These are phyloP conservation scores for Xerocomellus amylosporus DNA, from an alignment of 768 basidiomycete species.

Conservation along the genomic window DNA sequence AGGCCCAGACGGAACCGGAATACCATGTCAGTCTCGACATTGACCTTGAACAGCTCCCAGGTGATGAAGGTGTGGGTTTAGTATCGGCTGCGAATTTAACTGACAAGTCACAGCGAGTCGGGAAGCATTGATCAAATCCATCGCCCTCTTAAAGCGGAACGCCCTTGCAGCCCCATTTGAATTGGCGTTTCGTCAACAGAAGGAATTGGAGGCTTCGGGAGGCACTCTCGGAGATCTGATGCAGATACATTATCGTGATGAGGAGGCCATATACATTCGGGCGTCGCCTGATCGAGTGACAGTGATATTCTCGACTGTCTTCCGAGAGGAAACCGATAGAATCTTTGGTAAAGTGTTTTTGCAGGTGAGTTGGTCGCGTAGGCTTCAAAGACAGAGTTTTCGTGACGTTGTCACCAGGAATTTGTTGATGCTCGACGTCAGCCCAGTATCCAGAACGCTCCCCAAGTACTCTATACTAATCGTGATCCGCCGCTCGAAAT, in stretches of 20 bases:
- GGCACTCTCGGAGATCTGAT: slow-evolving; percentile 77
- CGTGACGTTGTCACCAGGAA: slow-evolving; percentile 54
- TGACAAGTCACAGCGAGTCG: slow-evolving; percentile 59
- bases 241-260: slow-evolving; percentile 91
- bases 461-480: slow-evolving; percentile 93
- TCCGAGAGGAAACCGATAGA: slow-evolving; percentile 95
- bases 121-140: slow-evolving; percentile 72
- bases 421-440: slow-evolving; percentile 97
- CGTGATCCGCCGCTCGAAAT: slow-evolving; percentile 98
- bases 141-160: slow-evolving; percentile 88
- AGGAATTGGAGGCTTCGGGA: slow-evolving; percentile 73
- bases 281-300: slow-evolving; percentile 95
- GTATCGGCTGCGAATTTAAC: neutral
- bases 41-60: slow-evolving; percentile 82
- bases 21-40: slow-evolving; percentile 87
- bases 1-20: slow-evolving; percentile 71
- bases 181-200: slow-evolving; percentile 78
- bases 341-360: slow-evolving; percentile 98
- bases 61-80: slow-evolving; percentile 62
- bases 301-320: slow-evolving; percentile 95
- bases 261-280: slow-evolving; percentile 95
- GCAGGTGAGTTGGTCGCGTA: slow-evolving; percentile 55
- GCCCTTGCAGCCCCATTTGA: slow-evolving; percentile 95
- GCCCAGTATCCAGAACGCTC: slow-evolving; percentile 92
- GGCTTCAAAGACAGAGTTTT: neutral